Base-by-base conservation (phyloP, 371 early-diverging fungal species). In the Conidiobolus incongruus region DNA sequence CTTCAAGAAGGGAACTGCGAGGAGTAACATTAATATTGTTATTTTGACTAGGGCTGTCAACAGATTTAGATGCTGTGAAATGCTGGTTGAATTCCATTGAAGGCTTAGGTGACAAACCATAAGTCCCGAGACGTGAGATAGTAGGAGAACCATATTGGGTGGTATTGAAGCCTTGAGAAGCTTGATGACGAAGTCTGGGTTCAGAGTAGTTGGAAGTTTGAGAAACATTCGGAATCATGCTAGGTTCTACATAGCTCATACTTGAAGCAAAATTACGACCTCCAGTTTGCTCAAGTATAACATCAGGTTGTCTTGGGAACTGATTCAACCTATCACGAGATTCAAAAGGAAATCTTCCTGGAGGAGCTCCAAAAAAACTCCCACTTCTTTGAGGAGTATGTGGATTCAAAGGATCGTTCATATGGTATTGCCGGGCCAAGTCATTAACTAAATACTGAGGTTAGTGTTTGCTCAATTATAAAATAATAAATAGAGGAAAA, bases 1-100 rank as follows among this genome's bases (percentile, higher is more conserved):
- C 96, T 44, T 92, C 93, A 38, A 95, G 63, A 24, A 89, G 52
- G 2, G 72, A 65, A 53, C 85, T 84, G 39, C 91, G 78, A 36
- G 73, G 68, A 11, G 65, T 69, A 47, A 68, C 70, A 4, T 58
- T 59, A 15, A 64, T 53, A 38, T 69, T 71, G 11, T 55, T 50
- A 11, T 47, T 40, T 13, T 40, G 46, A 28, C 34, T 28, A 34
- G 40, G 45, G 48, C 40, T 8, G 49, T 37, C 16, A 45, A 46
- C 31, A 34, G 32, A 26, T 45, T 35, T 26, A 40, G 38, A 32
- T 37, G 49, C 31, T 46, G 40, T 19, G 35, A 30, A 44, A 32
- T 19, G 32, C 38, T 41, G 19, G 35, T 40, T 15, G 34, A 31
- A 37, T 34, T 35, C n/a, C 54, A 30, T n/a, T 19, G 19, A 22